Evolutionary conservation across 805 yeast species (phyloP), one percentile per base, ranked within the genome.

Genomic region (Lipomyces sp.): DNA sequence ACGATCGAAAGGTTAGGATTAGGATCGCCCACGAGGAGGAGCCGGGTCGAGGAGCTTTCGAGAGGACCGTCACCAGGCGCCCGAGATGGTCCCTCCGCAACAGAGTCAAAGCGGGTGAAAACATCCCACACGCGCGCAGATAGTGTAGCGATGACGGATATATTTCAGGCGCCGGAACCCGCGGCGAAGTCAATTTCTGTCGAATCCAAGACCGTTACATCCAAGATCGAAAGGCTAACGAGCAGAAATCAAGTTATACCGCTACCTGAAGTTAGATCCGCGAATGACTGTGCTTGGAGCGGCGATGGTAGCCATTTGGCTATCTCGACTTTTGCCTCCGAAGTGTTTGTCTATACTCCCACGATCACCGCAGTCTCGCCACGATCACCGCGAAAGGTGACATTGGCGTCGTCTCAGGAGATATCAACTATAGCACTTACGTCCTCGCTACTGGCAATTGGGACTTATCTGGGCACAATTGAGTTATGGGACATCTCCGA

Each of bases 261-360:
- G 10, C 48, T 42, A 13, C 48, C 48, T 8, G 48, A 42, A 42
- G 8, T 42, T 42, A 42, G 6, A 5, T 53, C 62, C 8, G 64
- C 65, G 15, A 24, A 50, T 10, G 69, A 66, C 11, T 53, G 64
- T 42, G 57, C 50, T n/a, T 66, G 69, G 69, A 60, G 60, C 24
- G 13, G 62, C 2, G 63, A 54, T 37, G 65, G 69, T n/a, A 39
- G 32, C 3, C 42, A 48, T 30, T 37, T 59, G 32, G 69, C 65
- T 11, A 57, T 65, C 24, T 57, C 69, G 24, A 59, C 65, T 15
- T 56, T 64, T 15, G 10, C 62, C 3, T 54, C 68, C n/a, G 57
- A 50, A 1, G 53, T 64, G 7, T 50, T 51, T 35, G 34, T 64
- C 4, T 64, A 64, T 34, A 18, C 54, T 18, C 51, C 60, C 35